phyloP scores from a whole-genome alignment of 345 rosid genomes.

The Eucalyptus erythrocorys region DNA sequence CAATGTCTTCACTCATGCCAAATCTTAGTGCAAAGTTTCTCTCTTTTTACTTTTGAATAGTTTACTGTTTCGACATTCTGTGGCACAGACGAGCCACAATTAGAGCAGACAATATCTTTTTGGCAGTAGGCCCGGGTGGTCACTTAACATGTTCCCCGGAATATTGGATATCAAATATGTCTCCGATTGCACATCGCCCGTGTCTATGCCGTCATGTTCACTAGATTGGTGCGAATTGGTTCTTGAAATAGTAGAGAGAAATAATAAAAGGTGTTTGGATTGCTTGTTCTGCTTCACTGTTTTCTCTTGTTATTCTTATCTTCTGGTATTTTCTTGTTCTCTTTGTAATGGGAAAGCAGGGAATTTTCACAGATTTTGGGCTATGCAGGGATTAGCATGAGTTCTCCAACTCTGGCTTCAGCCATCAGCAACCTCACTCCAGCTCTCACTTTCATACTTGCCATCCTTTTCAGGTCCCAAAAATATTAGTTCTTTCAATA shows the following conservation, averaged over 20 bases:
- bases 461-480: neutral
- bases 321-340: neutral
- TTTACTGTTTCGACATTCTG: neutral
- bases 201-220: neutral
- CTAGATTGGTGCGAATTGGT: neutral
- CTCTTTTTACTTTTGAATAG: neutral
- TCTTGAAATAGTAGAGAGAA: neutral
- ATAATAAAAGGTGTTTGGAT: neutral
- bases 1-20: neutral
- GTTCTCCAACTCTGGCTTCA: constrained; percentile 1
- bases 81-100: neutral
- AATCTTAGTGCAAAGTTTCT: neutral
- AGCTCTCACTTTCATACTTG: neutral
- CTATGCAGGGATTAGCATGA: neutral
- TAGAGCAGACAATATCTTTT: neutral
- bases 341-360: neutral
- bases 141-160: neutral
- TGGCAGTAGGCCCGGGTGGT: neutral
- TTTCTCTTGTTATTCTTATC: neutral
- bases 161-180: neutral
- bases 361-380: neutral
- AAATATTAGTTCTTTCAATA: neutral
- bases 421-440: neutral
- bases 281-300: neutral
- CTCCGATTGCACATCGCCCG: accelerated